Percentiles rank a stretch among this genome's conserved stretches.
phyloP scores from a whole-genome alignment of 2,329 filamentous ascomycete genomes.

The Xylaria sp. region DNA sequence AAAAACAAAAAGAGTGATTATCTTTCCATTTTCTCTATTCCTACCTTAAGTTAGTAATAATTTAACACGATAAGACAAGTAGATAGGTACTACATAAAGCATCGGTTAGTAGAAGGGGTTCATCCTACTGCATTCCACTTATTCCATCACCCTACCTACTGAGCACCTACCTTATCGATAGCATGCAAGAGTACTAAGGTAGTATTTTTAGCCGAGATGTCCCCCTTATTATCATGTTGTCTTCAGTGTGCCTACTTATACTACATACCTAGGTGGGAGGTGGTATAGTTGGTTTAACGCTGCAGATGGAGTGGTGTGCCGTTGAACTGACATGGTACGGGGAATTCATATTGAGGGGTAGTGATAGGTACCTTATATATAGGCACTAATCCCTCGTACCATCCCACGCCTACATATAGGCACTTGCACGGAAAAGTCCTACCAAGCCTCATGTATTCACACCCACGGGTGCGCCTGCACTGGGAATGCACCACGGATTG shows the following conservation, averaged over 20 bases:
- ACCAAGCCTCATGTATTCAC: slow-evolving; percentile 24
- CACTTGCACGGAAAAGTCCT: slow-evolving; percentile 30
- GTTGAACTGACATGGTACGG: not conserved
- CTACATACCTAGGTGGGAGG: no score
- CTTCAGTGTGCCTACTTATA: no score
- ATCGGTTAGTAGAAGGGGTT: not conserved
- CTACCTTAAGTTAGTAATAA: no score
- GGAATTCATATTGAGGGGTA: not conserved
- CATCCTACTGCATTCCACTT: not conserved
- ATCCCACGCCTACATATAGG: not conserved
- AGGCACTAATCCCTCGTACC: not conserved
- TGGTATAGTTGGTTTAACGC: not conserved
- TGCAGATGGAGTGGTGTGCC: not conserved
- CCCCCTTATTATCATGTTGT: not conserved
- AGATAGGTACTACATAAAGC: not conserved
- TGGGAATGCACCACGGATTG: slow-evolving; percentile 19
- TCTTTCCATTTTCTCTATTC: no score
- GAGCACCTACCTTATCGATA: not conserved
- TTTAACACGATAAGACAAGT: not conserved
- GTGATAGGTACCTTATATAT: not conserved
- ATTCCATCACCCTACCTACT: not conserved
- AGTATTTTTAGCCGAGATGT: not conserved
- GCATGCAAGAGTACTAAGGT: not conserved
- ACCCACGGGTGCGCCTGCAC: slow-evolving; percentile 1
- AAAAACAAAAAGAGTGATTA: no score